Conservation (phyloP, 768 basidiomycete genomes). For the Calocera cornea region DNA sequence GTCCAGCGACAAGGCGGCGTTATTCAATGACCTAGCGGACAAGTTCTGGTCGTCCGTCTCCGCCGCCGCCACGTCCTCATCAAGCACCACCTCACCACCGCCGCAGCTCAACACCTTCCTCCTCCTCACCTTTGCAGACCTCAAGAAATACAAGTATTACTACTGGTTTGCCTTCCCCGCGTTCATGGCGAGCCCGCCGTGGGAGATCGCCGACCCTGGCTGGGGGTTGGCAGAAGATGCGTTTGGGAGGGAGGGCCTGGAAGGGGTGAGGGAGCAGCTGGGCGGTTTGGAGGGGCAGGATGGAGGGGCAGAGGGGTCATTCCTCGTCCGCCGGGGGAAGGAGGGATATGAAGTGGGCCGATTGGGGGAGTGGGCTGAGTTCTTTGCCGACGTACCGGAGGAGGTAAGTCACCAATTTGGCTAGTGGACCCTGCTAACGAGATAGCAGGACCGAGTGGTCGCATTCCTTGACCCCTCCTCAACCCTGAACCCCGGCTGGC, state of each 20-base stretch:
- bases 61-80: background rate
- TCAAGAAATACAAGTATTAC: slow-evolving; percentile 95
- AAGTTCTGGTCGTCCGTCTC: slow-evolving; percentile 36
- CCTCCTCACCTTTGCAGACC: slow-evolving; percentile 85
- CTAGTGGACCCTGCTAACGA: slow-evolving; percentile 5
- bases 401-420: slow-evolving; percentile 27
- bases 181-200: slow-evolving; percentile 74
- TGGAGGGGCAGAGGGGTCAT: background rate
- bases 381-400: slow-evolving; percentile 38
- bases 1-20: slow-evolving; percentile 69
- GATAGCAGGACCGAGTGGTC: slow-evolving; percentile 32
- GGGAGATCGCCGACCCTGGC: slow-evolving; percentile 59
- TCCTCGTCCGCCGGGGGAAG: background rate
- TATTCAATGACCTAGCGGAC: slow-evolving; percentile 62
- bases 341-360: slow-evolving; percentile 30
- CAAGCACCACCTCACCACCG: slow-evolving; percentile 16
- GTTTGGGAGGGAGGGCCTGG: slow-evolving; percentile 33
- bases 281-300: background rate
- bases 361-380: slow-evolving; percentile 39
- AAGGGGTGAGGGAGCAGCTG: background rate
- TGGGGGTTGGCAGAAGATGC: slow-evolving; percentile 40
- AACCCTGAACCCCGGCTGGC: slow-evolving; percentile 73
- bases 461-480: slow-evolving; percentile 81
- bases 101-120: slow-evolving; percentile 67
- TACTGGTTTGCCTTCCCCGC: slow-evolving; percentile 99